Conservation (phyloP, 176 grass and related monocot genomes). For the Eleusine indica region DNA sequence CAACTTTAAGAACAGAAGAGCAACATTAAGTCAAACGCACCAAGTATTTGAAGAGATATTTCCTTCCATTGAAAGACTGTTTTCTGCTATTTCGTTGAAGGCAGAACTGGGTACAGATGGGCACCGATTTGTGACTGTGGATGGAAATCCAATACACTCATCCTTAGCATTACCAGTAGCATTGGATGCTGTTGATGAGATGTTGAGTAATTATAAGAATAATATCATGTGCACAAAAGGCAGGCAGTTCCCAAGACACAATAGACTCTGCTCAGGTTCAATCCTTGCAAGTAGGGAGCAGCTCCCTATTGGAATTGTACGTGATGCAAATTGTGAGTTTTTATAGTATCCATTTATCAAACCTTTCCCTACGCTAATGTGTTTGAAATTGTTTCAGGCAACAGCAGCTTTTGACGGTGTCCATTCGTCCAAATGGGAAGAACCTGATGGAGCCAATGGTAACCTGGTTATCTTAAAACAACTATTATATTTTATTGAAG, state of each 20-base stretch:
- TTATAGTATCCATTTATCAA: slow-evolving; percentile 24
- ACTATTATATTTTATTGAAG: slow-evolving; percentile 1
- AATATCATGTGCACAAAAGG: slow-evolving; percentile 41
- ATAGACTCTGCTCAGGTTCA: slow-evolving; percentile 69
- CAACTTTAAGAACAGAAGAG: slow-evolving; percentile 61
- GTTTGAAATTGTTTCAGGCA: slow-evolving; percentile 60
- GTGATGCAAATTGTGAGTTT: slow-evolving; percentile 37
- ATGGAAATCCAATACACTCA: slow-evolving; percentile 65
- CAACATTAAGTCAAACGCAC: slow-evolving; percentile 51
- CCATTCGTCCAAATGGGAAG: slow-evolving; percentile 86
- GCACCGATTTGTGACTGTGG: slow-evolving; percentile 43
- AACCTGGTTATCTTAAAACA: slow-evolving; percentile 20
- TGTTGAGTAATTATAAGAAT: slow-evolving; percentile 66
- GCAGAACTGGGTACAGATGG: slow-evolving; percentile 57
- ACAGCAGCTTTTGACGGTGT: slow-evolving; percentile 86
- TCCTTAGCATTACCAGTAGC: slow-evolving; percentile 92
- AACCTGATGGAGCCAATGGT: slow-evolving; percentile 97
- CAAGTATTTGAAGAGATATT: slow-evolving; percentile 62
- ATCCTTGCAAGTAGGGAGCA: slow-evolving; percentile 90
- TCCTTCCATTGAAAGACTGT: slow-evolving; percentile 57
- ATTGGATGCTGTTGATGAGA: slow-evolving; percentile 80
- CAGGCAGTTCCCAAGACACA: slow-evolving; percentile 65
- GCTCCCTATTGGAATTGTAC: slow-evolving; percentile 82
- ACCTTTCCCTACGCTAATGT: slow-evolving; percentile 17
- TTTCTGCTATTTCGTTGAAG: slow-evolving; percentile 80